These are phyloP conservation scores for Botrytis elliptica DNA, from an alignment of 2,329 filamentous ascomycete genomes.

Conservation along the genomic window DNA sequence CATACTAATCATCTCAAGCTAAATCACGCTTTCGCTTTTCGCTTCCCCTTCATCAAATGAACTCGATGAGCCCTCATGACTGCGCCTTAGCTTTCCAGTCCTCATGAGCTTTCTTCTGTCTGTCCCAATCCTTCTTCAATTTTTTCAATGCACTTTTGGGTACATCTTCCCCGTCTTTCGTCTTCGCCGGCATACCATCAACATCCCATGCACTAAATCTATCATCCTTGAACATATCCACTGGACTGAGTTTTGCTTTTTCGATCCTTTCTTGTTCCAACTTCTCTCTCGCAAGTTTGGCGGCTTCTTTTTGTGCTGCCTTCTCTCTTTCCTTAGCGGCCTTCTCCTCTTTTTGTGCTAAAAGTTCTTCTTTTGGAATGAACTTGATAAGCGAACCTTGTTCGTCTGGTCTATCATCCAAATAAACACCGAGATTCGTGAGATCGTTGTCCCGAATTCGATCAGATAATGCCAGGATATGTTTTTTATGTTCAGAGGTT, in stretches of 20 bases:
- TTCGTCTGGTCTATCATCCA: conserved; percentile 68
- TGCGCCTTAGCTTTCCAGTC: conserved; percentile 45
- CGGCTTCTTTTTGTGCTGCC: conserved; percentile 47
- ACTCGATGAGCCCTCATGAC: neutral
- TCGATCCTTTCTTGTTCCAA: conserved; percentile 50
- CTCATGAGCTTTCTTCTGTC: conserved; percentile 82
- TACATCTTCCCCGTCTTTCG: conserved; percentile 75
- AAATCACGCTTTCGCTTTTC: neutral
- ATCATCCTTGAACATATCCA: conserved; percentile 59
- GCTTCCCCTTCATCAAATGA: neutral
- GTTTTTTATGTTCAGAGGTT: conserved; percentile 58
- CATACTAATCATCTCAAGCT: neutral
- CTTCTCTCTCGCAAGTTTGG: conserved; percentile 42
- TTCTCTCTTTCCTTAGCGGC: conserved; percentile 61
- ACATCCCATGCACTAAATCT: conserved; percentile 76
- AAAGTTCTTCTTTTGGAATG: conserved; percentile 55
- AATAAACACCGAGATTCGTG: conserved; percentile 79
- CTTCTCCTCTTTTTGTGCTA: conserved; percentile 59
- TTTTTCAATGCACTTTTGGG: conserved; percentile 79
- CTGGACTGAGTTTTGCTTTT: conserved; percentile 55
- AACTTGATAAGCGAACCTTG: conserved; percentile 72
- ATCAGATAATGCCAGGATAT: conserved; percentile 75
- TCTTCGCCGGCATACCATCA: conserved; percentile 75
- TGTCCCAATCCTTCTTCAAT: conserved; percentile 84
- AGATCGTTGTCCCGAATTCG: conserved; percentile 77